These are phyloP conservation scores for Pochonia chlamydosporia DNA, from an alignment of 2,329 filamentous ascomycete species.

Conservation along the genomic window DNA sequence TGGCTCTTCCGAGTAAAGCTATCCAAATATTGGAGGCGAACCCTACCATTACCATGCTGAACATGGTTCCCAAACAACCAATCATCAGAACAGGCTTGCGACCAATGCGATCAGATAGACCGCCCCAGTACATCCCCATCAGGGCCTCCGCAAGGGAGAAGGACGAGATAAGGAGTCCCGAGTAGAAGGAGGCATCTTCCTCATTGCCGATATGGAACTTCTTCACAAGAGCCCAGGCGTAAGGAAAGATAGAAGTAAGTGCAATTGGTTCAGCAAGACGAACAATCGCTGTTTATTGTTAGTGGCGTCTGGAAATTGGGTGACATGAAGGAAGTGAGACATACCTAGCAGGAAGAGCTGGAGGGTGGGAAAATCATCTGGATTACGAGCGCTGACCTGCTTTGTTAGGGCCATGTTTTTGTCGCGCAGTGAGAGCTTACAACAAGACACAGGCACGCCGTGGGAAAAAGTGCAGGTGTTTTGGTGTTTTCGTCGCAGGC, in stretches of 20 bases:
- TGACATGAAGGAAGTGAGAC: conserved; percentile 21
- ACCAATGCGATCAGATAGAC: conserved; percentile 73
- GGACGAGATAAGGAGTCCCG: conserved; percentile 80
- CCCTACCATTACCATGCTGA: conserved; percentile 78
- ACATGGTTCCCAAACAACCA: conserved; percentile 75
- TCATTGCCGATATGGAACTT: conserved; percentile 66
- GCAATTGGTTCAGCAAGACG: conserved; percentile 90
- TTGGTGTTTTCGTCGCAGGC: conserved; percentile 14
- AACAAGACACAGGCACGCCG: conserved; percentile 33
- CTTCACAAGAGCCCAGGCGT: conserved; percentile 80
- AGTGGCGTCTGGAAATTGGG: not conserved
- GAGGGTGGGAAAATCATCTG: conserved; percentile 70
- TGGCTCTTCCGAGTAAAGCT: conserved; percentile 66
- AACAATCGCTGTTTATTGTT: conserved; percentile 63
- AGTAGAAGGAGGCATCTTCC: conserved; percentile 78
- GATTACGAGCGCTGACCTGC: conserved; percentile 49
- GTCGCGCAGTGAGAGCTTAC: conserved; percentile 36
- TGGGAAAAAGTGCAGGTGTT: conserved; percentile 15
- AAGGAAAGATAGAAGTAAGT: conserved; percentile 88
- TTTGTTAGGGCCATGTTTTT: conserved; percentile 47
- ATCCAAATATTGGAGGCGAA: conserved; percentile 80
- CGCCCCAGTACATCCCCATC: conserved; percentile 86
- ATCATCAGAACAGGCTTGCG: conserved; percentile 80
- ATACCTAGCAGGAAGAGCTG: conserved; percentile 82
- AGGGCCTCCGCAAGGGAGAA: conserved; percentile 77